Base-by-base conservation (phyloP, 495 filamentous ascomycete species). In the Aspergillus haitiensis region DNA sequence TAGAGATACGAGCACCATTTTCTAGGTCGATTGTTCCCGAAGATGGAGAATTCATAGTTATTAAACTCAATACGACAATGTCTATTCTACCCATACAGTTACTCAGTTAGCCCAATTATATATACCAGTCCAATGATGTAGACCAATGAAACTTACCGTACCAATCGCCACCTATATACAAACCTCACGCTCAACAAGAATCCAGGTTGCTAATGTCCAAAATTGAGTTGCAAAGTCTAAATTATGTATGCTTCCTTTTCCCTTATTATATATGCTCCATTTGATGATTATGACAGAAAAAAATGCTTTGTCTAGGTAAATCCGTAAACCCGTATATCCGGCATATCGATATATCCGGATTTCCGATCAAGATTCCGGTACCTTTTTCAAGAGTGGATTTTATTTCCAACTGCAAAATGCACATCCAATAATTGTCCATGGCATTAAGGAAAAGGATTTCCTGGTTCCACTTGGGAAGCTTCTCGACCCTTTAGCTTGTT, bases 21-120 rank as follows among this genome's bases (percentile, higher is more conserved):
- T 77, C 75, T 32, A 75, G 39, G 42, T 77, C 73, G 5, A 70
- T 51, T 7, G 71, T 71, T n/a, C 63, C 68, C 11, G 74, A 77
- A 2, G 72, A 74, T 31, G 72, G 65, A n/a, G 63, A 72, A 12
- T 73, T 62, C 73, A 74, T 76, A 10, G 32, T 52, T 39, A 58
- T 11, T 10, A 7, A 40, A 18, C 21, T 27, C 21, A 27, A 27
- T 3, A 3, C 21, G 21, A 42, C 32, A 15, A 18, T 39, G 27
- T 15, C 42, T 47, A 7, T 16, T 56, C 42, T 12, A 5, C n/a
- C 10, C 54, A 46, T 13, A 5, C 9, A 34, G 34, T 56, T 21
- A 7, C 3, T 2, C 18, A 21, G 42, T 48, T 8, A 35, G 32
- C 21, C 15, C 36, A 46, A 36, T 33, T 42, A 12, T 5, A 27